Conservation (phyloP, 345 rosid genomes). For the Acer saccharum region DNA sequence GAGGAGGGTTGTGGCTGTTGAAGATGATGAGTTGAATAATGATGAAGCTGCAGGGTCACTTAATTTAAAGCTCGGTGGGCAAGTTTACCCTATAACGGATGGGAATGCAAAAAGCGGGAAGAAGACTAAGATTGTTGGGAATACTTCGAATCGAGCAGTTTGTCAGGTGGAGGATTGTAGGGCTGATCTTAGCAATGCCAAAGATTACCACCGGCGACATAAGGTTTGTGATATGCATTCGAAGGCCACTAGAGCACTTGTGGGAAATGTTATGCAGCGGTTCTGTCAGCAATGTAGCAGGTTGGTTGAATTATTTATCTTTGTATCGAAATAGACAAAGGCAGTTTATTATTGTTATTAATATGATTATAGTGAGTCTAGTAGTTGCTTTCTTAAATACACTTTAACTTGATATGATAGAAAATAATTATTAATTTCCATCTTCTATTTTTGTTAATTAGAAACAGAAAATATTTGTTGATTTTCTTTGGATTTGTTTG, state of each 20-base stretch:
- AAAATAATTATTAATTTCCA: neutral
- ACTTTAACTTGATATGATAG: neutral
- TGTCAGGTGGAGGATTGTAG: constrained; percentile 77
- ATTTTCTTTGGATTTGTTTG: constrained; percentile 4
- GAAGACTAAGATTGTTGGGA: constrained; percentile 51
- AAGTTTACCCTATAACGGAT: constrained; percentile 39
- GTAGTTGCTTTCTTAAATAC: constrained; percentile 7
- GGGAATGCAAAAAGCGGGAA: constrained; percentile 51
- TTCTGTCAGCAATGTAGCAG: constrained; percentile 87
- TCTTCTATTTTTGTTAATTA: neutral
- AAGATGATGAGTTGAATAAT: constrained; percentile 38
- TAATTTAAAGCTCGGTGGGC: constrained; percentile 56
- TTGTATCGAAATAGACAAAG: neutral
- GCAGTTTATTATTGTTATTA: neutral
- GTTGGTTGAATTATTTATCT: constrained; percentile 30
- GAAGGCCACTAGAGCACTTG: constrained; percentile 61
- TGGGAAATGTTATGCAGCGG: constrained; percentile 67
- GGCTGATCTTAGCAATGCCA: constrained; percentile 66
- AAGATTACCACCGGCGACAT: constrained; percentile 74
- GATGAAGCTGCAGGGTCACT: constrained; percentile 39
- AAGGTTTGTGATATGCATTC: constrained; percentile 78
- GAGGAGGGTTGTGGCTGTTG: constrained; percentile 47
- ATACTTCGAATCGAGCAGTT: constrained; percentile 41
- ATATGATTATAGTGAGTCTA: constrained; percentile 5
- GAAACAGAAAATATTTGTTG: neutral